Evolutionary conservation across 495 filamentous ascomycete genomes (phyloP), one percentile per base, ranked within the genome.

Genomic region (Aspergillus saccharolyticus): DNA sequence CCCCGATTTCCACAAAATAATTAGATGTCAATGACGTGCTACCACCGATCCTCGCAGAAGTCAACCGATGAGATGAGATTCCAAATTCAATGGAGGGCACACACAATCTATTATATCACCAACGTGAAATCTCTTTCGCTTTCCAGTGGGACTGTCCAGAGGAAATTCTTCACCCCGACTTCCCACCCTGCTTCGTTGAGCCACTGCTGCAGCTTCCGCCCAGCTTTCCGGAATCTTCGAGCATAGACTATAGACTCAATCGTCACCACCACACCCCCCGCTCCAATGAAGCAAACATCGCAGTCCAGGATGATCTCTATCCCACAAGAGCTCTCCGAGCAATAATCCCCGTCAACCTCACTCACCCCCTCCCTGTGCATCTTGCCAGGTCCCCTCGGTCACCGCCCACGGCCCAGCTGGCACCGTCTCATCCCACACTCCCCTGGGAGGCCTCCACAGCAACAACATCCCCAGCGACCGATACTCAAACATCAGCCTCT

Each of bases 371-470:
- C n/a, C 19, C 10, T 20, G 14, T 19, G 8, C 52, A 28, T 54
- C 15, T 19, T 21, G 24, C 52, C 52, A 54, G 18, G 42, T 54
- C 19, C 19, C 21, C 24, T 45, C 52, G 14, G 20, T 30, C 5
- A 54, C 52, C 1, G 52, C 52, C 52, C 52, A 54, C 6, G 52
- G 52, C 12, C 52, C 52, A 12, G 10, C 39, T 10, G 60, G 60
- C n/a, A 58, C 60, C 15, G 59, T 64, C 19, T 61, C 60, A 52
- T 67, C 62, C 55, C 63, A 68, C 30, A 64, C 63, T 7, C 69
- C 69, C 22, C 63, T 54, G n/a, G 65, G 61, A 1, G 70, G 70
- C 25, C 68, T 65, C 63, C 68, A 69, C 58, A 70, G 67, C 1
- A 69, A 55, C 57, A 64, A 63, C 52, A 63, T 66, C 5, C 42